phyloP scores from a whole-genome alignment of 2,329 filamentous ascomycete species.

The Alternaria longipes region DNA sequence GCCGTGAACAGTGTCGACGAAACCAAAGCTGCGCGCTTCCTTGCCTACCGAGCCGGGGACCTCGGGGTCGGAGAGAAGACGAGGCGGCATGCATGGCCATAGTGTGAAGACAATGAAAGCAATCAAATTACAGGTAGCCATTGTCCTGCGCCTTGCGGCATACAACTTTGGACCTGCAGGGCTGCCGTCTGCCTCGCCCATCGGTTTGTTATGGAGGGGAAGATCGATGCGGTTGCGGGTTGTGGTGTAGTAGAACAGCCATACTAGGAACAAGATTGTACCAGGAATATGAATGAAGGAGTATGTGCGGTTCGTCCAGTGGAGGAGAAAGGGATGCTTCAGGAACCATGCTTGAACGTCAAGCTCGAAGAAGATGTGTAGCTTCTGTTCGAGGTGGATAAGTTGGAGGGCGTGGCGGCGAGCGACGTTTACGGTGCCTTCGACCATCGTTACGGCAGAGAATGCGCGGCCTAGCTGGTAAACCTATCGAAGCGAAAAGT shows the following conservation, averaged over 20 bases:
- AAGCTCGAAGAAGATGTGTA: constrained; percentile 72
- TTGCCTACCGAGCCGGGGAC: constrained; percentile 65
- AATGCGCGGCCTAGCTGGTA: constrained; percentile 79
- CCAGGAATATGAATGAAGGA: constrained; percentile 82
- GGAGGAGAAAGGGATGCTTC: constrained; percentile 65
- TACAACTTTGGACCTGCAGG: constrained; percentile 63
- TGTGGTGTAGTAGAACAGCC: constrained; percentile 75
- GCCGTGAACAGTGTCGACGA: constrained; percentile 68
- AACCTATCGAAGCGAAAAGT: constrained; percentile 58
- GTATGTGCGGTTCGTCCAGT: constrained; percentile 76
- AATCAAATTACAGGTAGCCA: constrained; percentile 67
- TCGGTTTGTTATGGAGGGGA: constrained; percentile 50
- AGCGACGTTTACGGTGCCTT: constrained; percentile 73
- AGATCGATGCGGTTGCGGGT: constrained; percentile 63
- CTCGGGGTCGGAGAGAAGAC: constrained; percentile 62
- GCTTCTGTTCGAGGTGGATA: constrained; percentile 70
- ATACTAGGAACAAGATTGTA: constrained; percentile 73
- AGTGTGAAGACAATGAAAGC: constrained; percentile 68
- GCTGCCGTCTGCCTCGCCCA: constrained; percentile 43
- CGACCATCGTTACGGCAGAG: constrained; percentile 72
- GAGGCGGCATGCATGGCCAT: constrained; percentile 70
- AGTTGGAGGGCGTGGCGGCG: constrained; percentile 73
- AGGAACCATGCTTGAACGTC: constrained; percentile 68
- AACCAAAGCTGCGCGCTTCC: constrained; percentile 68
- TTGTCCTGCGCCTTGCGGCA: constrained; percentile 64